Evolutionary conservation across 2,329 filamentous ascomycete species (phyloP).

Genomic region (Drechslera avenae): DNA sequence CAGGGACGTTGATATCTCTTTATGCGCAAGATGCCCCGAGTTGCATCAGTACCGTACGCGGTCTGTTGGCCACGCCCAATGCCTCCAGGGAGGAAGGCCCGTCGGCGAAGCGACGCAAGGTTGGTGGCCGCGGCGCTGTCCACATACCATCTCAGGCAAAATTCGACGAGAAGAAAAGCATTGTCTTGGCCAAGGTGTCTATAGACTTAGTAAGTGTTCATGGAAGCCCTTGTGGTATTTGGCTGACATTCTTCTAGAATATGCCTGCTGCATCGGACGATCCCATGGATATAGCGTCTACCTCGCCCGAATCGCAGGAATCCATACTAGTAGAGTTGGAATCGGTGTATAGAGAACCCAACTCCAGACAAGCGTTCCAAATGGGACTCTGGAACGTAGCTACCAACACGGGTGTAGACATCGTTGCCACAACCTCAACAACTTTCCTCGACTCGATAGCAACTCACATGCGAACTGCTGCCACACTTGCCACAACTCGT

Average conservation of each 20-base stretch:
- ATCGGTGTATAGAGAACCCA: constrained; percentile 20
- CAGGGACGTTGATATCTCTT: neutral
- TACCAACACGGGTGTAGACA: constrained; percentile 20
- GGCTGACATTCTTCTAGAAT: constrained; percentile 14
- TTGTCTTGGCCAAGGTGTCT: constrained; percentile 36
- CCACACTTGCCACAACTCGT: constrained; percentile 22
- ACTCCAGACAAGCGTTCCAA: constrained; percentile 13
- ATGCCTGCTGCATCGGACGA: constrained; percentile 2
- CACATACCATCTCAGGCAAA: neutral
- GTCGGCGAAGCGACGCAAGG: constrained; percentile 38
- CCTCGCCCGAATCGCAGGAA: neutral
- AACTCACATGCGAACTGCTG: constrained; percentile 28
- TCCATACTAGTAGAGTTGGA: constrained; percentile 31
- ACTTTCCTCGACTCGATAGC: constrained; percentile 24
- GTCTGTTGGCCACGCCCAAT: constrained; percentile 22
- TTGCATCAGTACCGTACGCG: constrained; percentile 16
- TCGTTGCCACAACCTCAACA: constrained; percentile 25
- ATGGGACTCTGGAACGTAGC: constrained; percentile 25
- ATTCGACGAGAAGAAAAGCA: constrained; percentile 26
- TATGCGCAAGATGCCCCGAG: constrained; percentile 18
- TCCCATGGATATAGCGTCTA: neutral
- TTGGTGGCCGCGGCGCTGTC: constrained; percentile 13
- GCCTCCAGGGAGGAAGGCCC: constrained; percentile 16
- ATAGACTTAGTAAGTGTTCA: constrained; percentile 33
- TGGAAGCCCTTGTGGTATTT: neutral